Evolutionary conservation across 2,329 filamentous ascomycete species (phyloP).

Genomic region (Sarocladiaceae sp.): DNA sequence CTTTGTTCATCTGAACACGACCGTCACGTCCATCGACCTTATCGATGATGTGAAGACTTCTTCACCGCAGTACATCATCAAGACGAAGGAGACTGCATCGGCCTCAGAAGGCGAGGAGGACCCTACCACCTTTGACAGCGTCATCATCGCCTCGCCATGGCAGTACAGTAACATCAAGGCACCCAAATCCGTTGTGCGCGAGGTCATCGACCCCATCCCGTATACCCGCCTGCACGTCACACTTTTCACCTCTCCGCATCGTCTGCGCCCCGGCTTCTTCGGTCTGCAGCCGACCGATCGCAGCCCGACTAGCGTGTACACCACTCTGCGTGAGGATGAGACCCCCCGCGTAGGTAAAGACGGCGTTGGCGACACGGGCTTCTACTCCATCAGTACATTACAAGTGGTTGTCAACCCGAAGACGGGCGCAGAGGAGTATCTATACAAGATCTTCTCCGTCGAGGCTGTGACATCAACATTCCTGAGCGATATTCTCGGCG

Average conservation of each 20-base stretch:
- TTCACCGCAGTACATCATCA: conserved; percentile 43
- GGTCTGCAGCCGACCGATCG: conserved; percentile 51
- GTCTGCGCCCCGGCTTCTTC: conserved; percentile 71
- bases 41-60: conserved; percentile 26
- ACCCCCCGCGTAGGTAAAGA: conserved; percentile 42
- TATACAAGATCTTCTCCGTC: conserved; percentile 65
- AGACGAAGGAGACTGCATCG: conserved; percentile 25
- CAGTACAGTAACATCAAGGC: conserved; percentile 71
- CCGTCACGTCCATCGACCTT: conserved; percentile 57
- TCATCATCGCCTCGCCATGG: conserved; percentile 78
- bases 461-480: conserved; percentile 48
- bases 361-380: conserved; percentile 68
- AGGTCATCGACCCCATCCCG: conserved; percentile 70
- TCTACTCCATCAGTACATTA: conserved; percentile 82
- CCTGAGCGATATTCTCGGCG: conserved; percentile 47
- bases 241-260: conserved; percentile 73
- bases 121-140: conserved; percentile 61
- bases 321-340: conserved; percentile 66
- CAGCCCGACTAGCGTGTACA: conserved; percentile 74
- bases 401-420: conserved; percentile 58
- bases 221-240: conserved; percentile 89
- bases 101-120: conserved; percentile 31
- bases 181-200: conserved; percentile 63
- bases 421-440: conserved; percentile 47
- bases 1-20: conserved; percentile 59